These are phyloP conservation scores for Mycena pura DNA, from an alignment of 768 basidiomycete species.

Conservation along the genomic window DNA sequence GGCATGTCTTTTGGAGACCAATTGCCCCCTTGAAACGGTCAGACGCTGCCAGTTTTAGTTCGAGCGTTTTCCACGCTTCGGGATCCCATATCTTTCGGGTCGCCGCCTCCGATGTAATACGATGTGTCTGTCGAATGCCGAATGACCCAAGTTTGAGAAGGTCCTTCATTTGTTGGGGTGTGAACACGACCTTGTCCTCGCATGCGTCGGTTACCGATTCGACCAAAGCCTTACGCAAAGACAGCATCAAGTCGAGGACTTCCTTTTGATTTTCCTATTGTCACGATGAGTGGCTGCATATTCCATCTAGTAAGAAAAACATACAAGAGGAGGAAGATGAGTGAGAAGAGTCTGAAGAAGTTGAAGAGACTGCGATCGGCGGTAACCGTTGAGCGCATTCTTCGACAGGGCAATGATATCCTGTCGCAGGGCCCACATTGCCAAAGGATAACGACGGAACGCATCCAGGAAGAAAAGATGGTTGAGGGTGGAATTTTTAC, in stretches of 20 bases:
- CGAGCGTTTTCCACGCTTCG: slow-evolving; percentile 59
- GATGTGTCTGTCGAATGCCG: slow-evolving; percentile 71
- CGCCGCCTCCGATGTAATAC: slow-evolving; percentile 40
- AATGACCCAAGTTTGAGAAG: slow-evolving; percentile 72
- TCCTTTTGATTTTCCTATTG: slow-evolving; percentile 44
- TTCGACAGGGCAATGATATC: slow-evolving; percentile 62
- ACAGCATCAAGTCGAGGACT: slow-evolving; percentile 55
- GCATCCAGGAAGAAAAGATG: slow-evolving; percentile 81
- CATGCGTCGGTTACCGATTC: slow-evolving; percentile 56
- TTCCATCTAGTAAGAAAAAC: slow-evolving; percentile 30
- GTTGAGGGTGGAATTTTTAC: slow-evolving; percentile 82
- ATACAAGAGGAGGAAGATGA: slow-evolving; percentile 57
- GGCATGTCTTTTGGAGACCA: slow-evolving; percentile 65
- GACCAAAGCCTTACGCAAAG: slow-evolving; percentile 56
- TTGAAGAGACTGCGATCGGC: slow-evolving; percentile 76
- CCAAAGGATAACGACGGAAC: slow-evolving; percentile 65
- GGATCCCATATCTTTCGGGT: slow-evolving; percentile 63
- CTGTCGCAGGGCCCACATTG: slow-evolving; percentile 70
- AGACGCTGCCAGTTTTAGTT: slow-evolving; percentile 52
- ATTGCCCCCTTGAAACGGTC: slow-evolving; percentile 68
- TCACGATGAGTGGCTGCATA: slow-evolving; percentile 6
- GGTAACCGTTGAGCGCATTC: slow-evolving; percentile 76
- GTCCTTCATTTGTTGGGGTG: slow-evolving; percentile 77
- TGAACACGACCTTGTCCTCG: slow-evolving; percentile 52
- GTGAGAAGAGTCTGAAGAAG: slow-evolving; percentile 70